A percentile compares a stretch with the other conserved stretches of the same genome.
phyloP scores from a whole-genome alignment of 202 grass and related monocot species.

The Musa balbisiana region DNA sequence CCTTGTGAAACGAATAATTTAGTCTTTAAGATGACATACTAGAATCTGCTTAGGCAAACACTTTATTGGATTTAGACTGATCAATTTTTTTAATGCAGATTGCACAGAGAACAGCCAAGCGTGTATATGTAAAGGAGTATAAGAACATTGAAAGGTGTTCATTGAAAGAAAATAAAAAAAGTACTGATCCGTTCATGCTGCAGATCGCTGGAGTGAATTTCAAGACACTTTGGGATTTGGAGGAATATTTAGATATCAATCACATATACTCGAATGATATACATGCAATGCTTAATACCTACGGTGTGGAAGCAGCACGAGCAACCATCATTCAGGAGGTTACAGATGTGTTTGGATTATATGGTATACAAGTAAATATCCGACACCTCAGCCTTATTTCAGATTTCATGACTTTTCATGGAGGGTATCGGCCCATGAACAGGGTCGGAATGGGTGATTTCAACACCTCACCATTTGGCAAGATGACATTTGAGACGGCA shows the following conservation, averaged over 20 bases:
- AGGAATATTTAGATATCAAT: slow-evolving; percentile 30
- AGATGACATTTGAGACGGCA: slow-evolving; percentile 87
- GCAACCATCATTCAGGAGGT: slow-evolving; percentile 63
- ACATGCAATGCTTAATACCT: slow-evolving; percentile 60
- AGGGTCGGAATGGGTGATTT: slow-evolving; percentile 51
- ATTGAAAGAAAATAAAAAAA: slow-evolving; percentile 14
- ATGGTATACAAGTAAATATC: slow-evolving; percentile 55
- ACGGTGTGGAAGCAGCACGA: slow-evolving; percentile 73
- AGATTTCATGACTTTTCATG: slow-evolving; percentile 84
- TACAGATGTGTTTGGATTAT: slow-evolving; percentile 36
- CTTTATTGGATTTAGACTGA: too few species aligned
- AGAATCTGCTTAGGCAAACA: too few species aligned
- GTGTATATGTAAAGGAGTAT: slow-evolving; percentile 44
- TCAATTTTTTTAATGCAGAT: slow-evolving; percentile 37
- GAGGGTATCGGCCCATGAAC: slow-evolving; percentile 70
- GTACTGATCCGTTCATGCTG: slow-evolving; percentile 16
- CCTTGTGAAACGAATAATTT: too few species aligned
- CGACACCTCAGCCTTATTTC: slow-evolving; percentile 73
- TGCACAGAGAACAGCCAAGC: slow-evolving; percentile 53
- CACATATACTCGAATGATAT: slow-evolving; percentile 51
- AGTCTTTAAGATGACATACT: too few species aligned
- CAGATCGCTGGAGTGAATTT: slow-evolving; percentile 70
- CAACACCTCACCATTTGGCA: slow-evolving; percentile 75
- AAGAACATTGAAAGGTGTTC: slow-evolving; percentile 42
- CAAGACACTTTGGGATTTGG: slow-evolving; percentile 44